Evolutionary conservation across 2,329 filamentous ascomycete species (phyloP), one percentile per base, ranked within the genome.

Genomic region (Cordyceps tenuipes): DNA sequence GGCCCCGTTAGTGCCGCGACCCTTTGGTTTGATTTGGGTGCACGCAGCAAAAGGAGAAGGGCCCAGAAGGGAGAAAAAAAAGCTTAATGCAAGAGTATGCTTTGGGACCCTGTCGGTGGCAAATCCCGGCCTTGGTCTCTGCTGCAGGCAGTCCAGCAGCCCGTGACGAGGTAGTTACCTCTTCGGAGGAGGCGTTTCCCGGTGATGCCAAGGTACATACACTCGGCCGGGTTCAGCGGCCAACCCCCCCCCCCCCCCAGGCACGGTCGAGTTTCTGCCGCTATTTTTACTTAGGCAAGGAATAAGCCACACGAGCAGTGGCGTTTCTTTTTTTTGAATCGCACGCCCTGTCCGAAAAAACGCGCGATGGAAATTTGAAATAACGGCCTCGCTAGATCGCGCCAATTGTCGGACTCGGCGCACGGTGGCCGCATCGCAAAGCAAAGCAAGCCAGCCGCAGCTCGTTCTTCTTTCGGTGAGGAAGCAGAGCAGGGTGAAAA

Each of bases 351-450:
- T 9, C 53, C 53, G 53, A 47, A 56, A 47, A 56, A 56, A 31
- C 44, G 43, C 43, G 53, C 43, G 29, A 29, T 54, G 51, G 21
- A 13, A 36, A 47, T 56, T 56, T 56, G 43, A 36, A 56, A 56
- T 46, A 46, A 54, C 51, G 36, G 21, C 19, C 10, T n/a, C 13
- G 3, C 41, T 15, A 36, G 34, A 36, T 36, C 9, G 41, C 4
- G 41, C 41, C 4, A 15, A 43, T n/a, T 43, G 41, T 43, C 15
- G 41, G 17, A 43, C n/a, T 17, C 17, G 41, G 6, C 17, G 41
- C 15, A 13, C 9, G 39, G 9, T 15, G 15, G 39, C 31, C 10
- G 31, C 31, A 13, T n/a, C 12, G 39, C 9, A 12, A 15, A 15
- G 39, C 23, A 23, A 23, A 23, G 23, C 23, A 23, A 23, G 4